Evolutionary conservation across 75 land plant genomes (phyloP).

Genomic region (Ceratopteris richardii): DNA sequence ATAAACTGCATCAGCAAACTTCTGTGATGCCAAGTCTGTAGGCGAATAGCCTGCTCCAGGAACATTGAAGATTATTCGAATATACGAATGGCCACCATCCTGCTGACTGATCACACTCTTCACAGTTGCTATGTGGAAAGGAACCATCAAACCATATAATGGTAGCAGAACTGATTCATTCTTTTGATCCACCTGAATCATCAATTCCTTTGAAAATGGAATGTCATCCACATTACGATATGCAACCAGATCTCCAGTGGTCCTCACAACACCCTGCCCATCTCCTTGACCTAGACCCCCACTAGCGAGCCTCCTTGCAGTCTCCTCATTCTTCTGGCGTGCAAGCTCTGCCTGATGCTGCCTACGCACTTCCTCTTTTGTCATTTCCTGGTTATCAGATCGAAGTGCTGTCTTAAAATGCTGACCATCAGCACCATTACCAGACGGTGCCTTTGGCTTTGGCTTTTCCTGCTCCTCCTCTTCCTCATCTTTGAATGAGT

Average conservation of each 20-base stretch:
- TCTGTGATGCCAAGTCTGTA: constrained; percentile 49
- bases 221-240: constrained; percentile 43
- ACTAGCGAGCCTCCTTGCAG: constrained; percentile 30
- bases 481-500: constrained; percentile 35
- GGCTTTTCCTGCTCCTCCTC: constrained; percentile 36
- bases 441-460: neutral
- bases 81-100: constrained; percentile 41
- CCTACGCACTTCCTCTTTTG: constrained; percentile 31
- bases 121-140: too few relatives aligned
- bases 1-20: constrained; percentile 57
- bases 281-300: constrained; percentile 41
- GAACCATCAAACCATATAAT: constrained; percentile 70
- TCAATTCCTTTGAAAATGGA: too few relatives aligned
- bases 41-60: constrained; percentile 28
- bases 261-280: constrained; percentile 26
- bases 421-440: constrained; percentile 16
- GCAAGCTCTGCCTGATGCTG: constrained; percentile 37
- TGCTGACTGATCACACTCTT: constrained; percentile 38
- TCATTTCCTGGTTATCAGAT: constrained; percentile 38
- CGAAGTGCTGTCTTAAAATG: too few relatives aligned
- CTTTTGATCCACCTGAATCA: constrained; percentile 88
- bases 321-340: constrained; percentile 39
- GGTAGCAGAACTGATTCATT: constrained; percentile 83
- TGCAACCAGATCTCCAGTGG: constrained; percentile 24
- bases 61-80: constrained; percentile 33